Evolutionary conservation across 2,329 filamentous ascomycete genomes (phyloP), one percentile per base, ranked within the genome.

Genomic region (Diplodia seriata): DNA sequence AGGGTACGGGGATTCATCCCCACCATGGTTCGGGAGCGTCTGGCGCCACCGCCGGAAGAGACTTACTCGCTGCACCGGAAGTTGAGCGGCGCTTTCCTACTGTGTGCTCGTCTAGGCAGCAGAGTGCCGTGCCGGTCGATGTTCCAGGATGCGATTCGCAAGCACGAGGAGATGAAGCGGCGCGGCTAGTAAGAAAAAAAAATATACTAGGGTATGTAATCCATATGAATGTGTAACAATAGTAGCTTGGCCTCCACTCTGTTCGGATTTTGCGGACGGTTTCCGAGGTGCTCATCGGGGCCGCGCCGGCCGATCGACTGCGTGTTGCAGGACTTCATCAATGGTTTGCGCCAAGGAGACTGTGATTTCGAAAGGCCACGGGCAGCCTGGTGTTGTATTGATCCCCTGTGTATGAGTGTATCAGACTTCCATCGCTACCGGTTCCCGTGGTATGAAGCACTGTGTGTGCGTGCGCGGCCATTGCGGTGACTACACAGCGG

Each of bases 11-110:
- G 84, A 3, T 85, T 97, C 65, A 98, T 99, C 72, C 95, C 95
- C 18, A 83, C 97, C 65, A 99, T 99, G 95, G 85, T 99, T 56
- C 87, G 88, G 68, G 95, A 99, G 83, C 83, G 95, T 43, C 81
- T 99, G 23, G 89, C 92, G 18, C 94, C 95, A 29, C 95, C 96
- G 29, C 95, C 95, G 0, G 96, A 99, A 81, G 95, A 99, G 84
- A 99, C 95, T 64, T 99, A 99, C 76, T 94, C 91, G 77, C 81
- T 99, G 74, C 95, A 99, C 80, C 87, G 95, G 69, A 99, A 99
- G 82, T 82, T 99, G 66, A 97, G 93, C 77, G 95, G 95, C 0
- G 96, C 95, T 0, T 99, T 99, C 77, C 80, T 99, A 74, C 84
- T 99, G 20, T 99, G 95, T 78, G 94, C 95, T 0, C 87, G 89